Percentiles rank a stretch among this genome's conserved stretches.
Evolutionary conservation across 331 rosid species (phyloP).

Genomic region (Pyracantha coccinea): DNA sequence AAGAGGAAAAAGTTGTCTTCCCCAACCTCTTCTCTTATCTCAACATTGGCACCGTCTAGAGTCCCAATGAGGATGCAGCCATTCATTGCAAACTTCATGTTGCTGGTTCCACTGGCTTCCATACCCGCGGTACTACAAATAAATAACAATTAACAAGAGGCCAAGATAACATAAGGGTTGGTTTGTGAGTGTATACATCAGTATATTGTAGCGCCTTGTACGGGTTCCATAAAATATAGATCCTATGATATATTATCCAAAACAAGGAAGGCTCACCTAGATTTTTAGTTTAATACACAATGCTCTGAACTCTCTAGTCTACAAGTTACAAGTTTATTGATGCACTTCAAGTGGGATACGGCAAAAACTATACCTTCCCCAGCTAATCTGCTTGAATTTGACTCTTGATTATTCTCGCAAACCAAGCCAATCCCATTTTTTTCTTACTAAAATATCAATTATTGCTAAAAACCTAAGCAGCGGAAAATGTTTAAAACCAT

Average conservation of each 20-base stretch:
- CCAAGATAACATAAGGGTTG: neutral
- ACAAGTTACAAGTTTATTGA: neutral
- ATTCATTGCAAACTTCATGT: slow-evolving; percentile 97
- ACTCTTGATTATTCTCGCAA: neutral
- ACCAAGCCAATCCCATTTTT: neutral
- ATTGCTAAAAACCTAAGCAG: neutral
- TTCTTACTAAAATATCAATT: neutral
- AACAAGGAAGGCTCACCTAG: neutral
- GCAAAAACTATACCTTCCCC: neutral
- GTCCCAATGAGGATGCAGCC: slow-evolving; percentile 95
- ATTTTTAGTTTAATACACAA: neutral
- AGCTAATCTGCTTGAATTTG: neutral
- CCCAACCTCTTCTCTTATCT: slow-evolving; percentile 95
- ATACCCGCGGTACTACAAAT: slow-evolving; percentile 90
- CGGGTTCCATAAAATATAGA: neutral
- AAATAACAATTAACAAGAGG: neutral
- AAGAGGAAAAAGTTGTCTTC: slow-evolving; percentile 90
- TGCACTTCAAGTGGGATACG: too few species aligned
- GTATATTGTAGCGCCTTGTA: neutral
- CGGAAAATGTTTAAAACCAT: neutral
- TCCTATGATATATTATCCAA: neutral
- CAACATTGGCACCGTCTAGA: slow-evolving; percentile 98
- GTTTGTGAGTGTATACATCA: neutral
- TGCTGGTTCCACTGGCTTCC: slow-evolving; percentile 99
- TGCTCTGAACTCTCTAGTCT: neutral